Evolutionary conservation across 208 protist genomes (phyloP), one percentile per base, ranked within the genome.

Genomic region (Leishmania turanica): DNA sequence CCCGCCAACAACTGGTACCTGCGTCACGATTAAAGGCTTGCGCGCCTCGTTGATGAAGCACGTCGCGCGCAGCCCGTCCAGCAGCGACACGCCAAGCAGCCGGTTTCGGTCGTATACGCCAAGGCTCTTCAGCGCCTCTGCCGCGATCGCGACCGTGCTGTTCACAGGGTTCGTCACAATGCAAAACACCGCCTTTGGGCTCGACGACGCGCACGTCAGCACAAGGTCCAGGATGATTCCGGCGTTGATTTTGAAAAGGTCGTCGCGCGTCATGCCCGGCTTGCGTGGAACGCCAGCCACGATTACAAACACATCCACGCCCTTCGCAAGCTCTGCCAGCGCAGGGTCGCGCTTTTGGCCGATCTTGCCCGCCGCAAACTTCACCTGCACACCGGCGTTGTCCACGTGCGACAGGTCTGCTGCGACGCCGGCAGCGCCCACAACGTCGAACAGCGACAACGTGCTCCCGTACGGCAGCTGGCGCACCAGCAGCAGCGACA

Each of bases 161-260:
- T 99, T 99, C 78, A 99, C 98, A 51, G 98, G 98, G 96, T 99
- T 99, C 31, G 97, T 97, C 69, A 99, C 96, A 76, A 99, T 93
- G 82, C 92, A 89, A 86, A 99, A 91, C 75, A 92, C 82, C 5
- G 98, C 98, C 77, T 98, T 91, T 58, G 98, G 98, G 84, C 92
- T 97, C 71, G 85, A 70, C 70, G 89, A 77, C 42, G 85, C 96
- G 88, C 91, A 96, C 34, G 92, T 95, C 77, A 95, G 79, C 66
- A 98, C 95, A 45, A 99, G 86, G 77, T 94, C 96, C 45, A 90
- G 85, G 70, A 99, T 89, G 88, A 99, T 99, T 51, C 89, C 84
- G 40, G 98, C 98, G 92, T 99, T 99, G 77, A 93, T 93, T 76
- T 98, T 98, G 93, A 99, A 99, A 45, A 99, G 92, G 85, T 99